Percentiles rank a stretch among this genome's conserved stretches.
phyloP scores from a whole-genome alignment of 1,284 basidiomycete species.

The Sporisorium exsertum region DNA sequence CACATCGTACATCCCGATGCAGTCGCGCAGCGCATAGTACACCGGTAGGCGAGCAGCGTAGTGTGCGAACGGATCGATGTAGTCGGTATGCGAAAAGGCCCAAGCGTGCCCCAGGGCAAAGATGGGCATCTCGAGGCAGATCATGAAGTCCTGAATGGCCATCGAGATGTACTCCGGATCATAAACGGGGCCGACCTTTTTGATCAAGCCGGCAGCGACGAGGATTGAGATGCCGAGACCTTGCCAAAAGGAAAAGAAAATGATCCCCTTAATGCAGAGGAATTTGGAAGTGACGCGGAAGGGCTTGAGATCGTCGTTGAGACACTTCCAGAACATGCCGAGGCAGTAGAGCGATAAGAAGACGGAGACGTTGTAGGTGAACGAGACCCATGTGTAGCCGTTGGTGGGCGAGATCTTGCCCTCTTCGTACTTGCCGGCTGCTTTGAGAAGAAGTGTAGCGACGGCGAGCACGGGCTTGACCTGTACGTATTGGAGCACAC shows the following conservation, averaged over 20 bases:
- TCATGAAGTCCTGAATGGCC: constrained; percentile 70
- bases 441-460: constrained; percentile 86
- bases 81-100: constrained; percentile 75
- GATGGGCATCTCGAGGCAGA: constrained; percentile 97
- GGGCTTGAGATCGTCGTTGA: constrained; percentile 60
- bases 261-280: constrained; percentile 90
- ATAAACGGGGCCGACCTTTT: constrained; percentile 78
- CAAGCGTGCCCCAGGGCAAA: constrained; percentile 94
- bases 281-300: constrained; percentile 73
- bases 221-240: constrained; percentile 83
- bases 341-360: constrained; percentile 71
- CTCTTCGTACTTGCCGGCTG: constrained; percentile 87
- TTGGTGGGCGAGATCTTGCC: constrained; percentile 83
- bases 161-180: constrained; percentile 76
- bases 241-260: constrained; percentile 99
- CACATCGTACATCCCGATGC: constrained; percentile 81
- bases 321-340: constrained; percentile 66
- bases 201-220: constrained; percentile 83
- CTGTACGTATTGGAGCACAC: constrained; percentile 96
- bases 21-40: constrained; percentile 81
- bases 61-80: constrained; percentile 54
- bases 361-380: constrained; percentile 76
- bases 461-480: constrained; percentile 90
- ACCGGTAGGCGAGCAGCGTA: constrained; percentile 62
- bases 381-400: constrained; percentile 77